Conservation (phyloP, 257 asterid species). For the Mitragyna speciosa region DNA sequence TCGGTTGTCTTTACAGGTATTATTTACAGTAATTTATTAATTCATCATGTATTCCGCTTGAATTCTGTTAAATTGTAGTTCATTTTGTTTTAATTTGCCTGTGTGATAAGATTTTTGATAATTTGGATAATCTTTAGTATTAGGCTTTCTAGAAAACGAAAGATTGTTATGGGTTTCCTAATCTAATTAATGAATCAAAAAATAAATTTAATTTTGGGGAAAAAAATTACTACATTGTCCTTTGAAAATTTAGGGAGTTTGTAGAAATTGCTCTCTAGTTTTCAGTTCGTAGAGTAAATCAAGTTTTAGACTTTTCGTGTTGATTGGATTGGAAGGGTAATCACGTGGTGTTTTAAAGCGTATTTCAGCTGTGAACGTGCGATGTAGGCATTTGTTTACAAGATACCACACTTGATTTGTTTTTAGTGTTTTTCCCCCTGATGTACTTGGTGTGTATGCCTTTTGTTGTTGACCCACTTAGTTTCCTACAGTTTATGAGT, state of each 20-base stretch:
- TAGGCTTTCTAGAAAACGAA: too few species aligned
- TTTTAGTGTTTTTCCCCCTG: too few species aligned
- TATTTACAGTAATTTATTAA: background rate
- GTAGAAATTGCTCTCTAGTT: background rate
- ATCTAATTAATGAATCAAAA: background rate
- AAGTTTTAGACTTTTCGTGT: background rate
- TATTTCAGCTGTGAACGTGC: background rate
- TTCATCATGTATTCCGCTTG: background rate
- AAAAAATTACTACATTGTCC: background rate
- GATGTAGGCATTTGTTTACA: background rate
- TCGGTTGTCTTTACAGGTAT: slow-evolving; percentile 73
- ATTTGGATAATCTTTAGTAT: background rate
- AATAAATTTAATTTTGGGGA: background rate
- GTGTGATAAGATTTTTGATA: background rate
- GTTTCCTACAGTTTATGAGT: background rate
- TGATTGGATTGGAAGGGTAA: background rate
- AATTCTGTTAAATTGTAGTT: background rate
- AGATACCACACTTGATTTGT: background rate
- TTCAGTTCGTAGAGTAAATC: background rate
- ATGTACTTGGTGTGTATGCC: too few species aligned
- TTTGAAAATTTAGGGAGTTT: background rate
- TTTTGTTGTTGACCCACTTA: too few species aligned
- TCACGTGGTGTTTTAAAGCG: background rate
- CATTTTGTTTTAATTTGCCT: too few species aligned
- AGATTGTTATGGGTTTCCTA: background rate